Evolutionary conservation across 495 filamentous ascomycete species (phyloP), one percentile per base, ranked within the genome.

Genomic region (Talaromyces stipitatus): DNA sequence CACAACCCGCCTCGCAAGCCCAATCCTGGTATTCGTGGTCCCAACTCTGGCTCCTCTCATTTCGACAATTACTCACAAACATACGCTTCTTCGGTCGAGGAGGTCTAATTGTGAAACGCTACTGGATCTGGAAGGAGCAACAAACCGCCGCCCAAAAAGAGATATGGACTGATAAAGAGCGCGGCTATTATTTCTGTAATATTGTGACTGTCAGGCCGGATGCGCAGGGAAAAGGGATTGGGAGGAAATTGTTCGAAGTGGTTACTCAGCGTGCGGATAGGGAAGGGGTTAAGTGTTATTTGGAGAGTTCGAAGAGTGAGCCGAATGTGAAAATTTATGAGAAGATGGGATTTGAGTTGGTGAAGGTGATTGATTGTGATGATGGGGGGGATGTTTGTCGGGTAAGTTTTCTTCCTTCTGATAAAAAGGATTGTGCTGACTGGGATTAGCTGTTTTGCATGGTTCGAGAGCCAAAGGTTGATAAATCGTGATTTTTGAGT

Each of bases 271-370:
- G 56, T 56, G 84, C 84, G 16, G 84, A 86, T 66, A 47, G 56
- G 46, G 82, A 86, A 65, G 80, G 81, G 3, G 71, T 71, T 52
- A 76, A 69, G 58, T 85, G 81, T 64, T 87, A 86, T 68, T 64
- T 87, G 48, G 84, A 87, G 64, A 82, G 80, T 41, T 83, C 78
- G 66, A 74, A 80, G 60, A 72, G 71, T 55, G 79, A 75, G 48
- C 83, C 83, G 28, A 87, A 86, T 67, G 79, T 85, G 66, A 69
- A 75, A 58, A 86, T 86, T 48, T 87, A 87, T 70, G 77, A 81
- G 65, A 68, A 71, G 58, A 80, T 85, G 72, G 83, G 83, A 50
- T 86, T 87, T 69, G 62, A 72, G 63, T 73, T 85, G 62, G 77
- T 74, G 9, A 82, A 72, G 68, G 73, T 82, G 68, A 82, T 85